Conservation (phyloP, 805 yeast genomes). For the Clavispora carvajalis region DNA sequence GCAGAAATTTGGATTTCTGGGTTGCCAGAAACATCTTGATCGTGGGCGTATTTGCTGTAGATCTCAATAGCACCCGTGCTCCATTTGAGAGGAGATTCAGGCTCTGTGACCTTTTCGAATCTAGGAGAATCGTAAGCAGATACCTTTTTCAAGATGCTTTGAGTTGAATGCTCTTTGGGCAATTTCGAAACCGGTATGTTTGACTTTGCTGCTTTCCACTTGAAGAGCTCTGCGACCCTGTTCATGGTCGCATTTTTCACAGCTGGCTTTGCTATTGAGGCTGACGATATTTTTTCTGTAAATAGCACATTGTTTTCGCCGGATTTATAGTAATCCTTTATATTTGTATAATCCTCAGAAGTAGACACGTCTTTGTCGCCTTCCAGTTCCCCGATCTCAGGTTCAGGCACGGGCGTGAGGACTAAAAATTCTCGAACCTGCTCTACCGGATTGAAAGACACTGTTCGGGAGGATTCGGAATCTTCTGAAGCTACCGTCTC, state of each 20-base stretch:
- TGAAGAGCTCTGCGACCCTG: background rate
- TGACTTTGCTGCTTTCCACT: background rate
- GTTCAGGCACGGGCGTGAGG: background rate
- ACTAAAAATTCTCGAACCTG: background rate
- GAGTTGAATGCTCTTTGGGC: background rate
- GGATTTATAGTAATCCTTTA: too few species aligned
- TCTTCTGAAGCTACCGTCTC: background rate
- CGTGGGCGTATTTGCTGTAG: too few species aligned
- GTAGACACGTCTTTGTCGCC: too few species aligned
- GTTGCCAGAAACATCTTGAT: too few species aligned
- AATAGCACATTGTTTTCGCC: too few species aligned
- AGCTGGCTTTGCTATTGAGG: background rate
- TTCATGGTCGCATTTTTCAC: background rate
- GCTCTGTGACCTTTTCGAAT: background rate
- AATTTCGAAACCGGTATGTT: background rate
- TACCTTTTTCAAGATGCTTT: background rate
- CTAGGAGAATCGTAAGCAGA: background rate
- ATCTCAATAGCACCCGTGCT: background rate
- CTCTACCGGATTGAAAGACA: background rate
- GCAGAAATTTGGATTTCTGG: too few species aligned
- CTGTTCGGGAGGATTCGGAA: background rate
- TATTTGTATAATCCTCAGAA: too few species aligned
- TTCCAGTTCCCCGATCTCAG: too few species aligned
- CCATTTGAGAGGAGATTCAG: background rate
- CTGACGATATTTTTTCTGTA: too few species aligned